Evolutionary conservation across 345 rosid species (phyloP).

Genomic region (Streptanthus diversifolius): DNA sequence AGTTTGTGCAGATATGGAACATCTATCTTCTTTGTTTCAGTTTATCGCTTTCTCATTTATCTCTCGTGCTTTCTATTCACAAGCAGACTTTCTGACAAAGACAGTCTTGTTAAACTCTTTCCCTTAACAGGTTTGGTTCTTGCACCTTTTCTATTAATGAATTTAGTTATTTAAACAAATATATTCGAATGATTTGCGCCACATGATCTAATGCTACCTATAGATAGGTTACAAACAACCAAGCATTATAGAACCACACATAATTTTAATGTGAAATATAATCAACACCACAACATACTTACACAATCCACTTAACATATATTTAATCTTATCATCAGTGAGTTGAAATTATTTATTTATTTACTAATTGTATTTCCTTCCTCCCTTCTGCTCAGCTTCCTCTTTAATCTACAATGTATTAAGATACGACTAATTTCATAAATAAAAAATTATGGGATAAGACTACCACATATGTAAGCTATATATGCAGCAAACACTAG

Average conservation of each 20-base stretch:
- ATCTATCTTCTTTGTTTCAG: no score
- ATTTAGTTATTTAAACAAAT: no score
- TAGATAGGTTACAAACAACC: background rate
- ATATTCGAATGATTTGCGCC: background rate
- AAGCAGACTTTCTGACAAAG: no score
- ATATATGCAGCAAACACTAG: background rate
- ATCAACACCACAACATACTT: background rate
- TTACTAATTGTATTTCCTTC: background rate
- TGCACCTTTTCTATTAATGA: no score
- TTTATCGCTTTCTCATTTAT: no score
- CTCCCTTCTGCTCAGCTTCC: constrained; percentile 12
- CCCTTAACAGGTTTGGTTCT: no score
- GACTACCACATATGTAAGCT: background rate
- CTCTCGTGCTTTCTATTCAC: no score
- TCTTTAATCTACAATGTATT: constrained; percentile 1
- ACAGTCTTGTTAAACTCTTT: no score
- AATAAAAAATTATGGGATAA: background rate
- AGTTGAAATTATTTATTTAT: background rate
- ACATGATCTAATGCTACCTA: background rate
- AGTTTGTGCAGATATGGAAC: no score
- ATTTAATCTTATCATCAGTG: background rate
- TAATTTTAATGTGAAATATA: background rate
- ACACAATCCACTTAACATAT: background rate
- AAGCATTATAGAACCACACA: background rate
- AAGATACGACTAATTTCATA: background rate